Conservation (phyloP, 345 rosid species). For the Camelina neglecta region DNA sequence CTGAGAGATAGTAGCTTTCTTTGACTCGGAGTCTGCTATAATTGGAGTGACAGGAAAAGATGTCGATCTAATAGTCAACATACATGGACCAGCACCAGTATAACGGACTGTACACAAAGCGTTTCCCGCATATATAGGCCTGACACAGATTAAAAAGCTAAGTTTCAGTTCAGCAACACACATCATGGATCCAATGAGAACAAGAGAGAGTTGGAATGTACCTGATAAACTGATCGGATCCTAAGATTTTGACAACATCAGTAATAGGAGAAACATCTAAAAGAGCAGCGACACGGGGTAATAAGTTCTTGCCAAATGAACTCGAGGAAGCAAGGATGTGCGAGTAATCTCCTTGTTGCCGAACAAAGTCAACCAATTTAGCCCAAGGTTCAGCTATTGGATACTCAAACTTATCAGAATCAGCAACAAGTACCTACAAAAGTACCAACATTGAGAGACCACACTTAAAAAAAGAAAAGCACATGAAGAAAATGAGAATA, state of each 20-base stretch:
- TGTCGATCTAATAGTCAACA: conserved; percentile 81
- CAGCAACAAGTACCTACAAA: conserved; percentile 83
- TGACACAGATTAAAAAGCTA: conserved; percentile 42
- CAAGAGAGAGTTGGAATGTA: conserved; percentile 27
- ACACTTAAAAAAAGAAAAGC: not conserved
- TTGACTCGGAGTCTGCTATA: conserved; percentile 50
- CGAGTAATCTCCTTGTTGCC: conserved; percentile 65
- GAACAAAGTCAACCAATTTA: conserved; percentile 73
- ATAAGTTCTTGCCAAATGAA: conserved; percentile 88
- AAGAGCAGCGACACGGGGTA: conserved; percentile 93
- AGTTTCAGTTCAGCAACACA: conserved; percentile 11
- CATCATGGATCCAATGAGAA: not conserved
- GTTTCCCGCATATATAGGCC: conserved; percentile 99
- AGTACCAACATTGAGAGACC: conserved; percentile 12
- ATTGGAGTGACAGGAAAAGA: conserved; percentile 63
- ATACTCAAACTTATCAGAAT: conserved; percentile 71
- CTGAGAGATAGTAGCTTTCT: conserved; percentile 75
- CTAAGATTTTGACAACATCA: conserved; percentile 75
- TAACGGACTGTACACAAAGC: conserved; percentile 86
- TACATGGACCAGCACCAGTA: conserved; percentile 76
- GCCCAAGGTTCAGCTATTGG: conserved; percentile 95
- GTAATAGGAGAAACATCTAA: conserved; percentile 94
- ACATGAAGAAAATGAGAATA: not conserved
- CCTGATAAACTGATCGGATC: conserved; percentile 77
- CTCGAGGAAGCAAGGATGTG: conserved; percentile 76